These are phyloP conservation scores for Clavariopsis aquatica DNA, from an alignment of 495 filamentous ascomycete species.

Conservation along the genomic window DNA sequence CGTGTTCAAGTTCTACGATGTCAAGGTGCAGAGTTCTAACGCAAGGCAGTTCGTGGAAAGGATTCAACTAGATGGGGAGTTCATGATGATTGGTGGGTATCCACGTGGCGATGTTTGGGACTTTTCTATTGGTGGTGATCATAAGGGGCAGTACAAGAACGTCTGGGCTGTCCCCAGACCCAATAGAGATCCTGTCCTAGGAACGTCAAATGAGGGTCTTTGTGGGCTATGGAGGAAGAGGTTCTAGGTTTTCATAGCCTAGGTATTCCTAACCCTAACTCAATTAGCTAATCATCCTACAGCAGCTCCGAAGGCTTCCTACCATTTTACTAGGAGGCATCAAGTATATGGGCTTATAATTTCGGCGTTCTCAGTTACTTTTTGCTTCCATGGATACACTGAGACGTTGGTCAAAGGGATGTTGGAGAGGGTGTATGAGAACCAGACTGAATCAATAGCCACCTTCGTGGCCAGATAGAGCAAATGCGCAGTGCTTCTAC, in stretches of 20 bases:
- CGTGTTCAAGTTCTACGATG: conserved; percentile 40
- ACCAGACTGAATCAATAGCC: no score
- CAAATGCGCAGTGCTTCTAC: no score
- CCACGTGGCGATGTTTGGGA: conserved; percentile 38
- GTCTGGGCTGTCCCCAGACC: conserved; percentile 39
- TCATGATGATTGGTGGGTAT: conserved; percentile 34
- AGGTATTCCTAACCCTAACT: no score
- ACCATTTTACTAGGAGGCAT: no score
- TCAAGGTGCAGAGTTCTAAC: conserved; percentile 29
- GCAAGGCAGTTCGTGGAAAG: conserved; percentile 8
- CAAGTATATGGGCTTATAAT: no score
- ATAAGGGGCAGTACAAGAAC: conserved; percentile 25
- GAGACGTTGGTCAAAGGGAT: no score
- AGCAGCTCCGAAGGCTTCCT: no score
- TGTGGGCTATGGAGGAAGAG: conserved; percentile 33
- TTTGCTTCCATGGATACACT: no score
- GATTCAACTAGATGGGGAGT: conserved; percentile 31
- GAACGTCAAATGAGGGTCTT: conserved; percentile 30
- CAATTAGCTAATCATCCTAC: no score
- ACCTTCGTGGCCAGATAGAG: no score
- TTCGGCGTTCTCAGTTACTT: no score
- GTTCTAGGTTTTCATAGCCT: background rate
- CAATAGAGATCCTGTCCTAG: conserved; percentile 39
- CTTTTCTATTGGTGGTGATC: conserved; percentile 36
- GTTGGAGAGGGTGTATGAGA: no score